A percentile compares a stretch with the other conserved stretches of the same genome.
phyloP scores from a whole-genome alignment of 2,329 filamentous ascomycete species.

The Exophiala mesophila region DNA sequence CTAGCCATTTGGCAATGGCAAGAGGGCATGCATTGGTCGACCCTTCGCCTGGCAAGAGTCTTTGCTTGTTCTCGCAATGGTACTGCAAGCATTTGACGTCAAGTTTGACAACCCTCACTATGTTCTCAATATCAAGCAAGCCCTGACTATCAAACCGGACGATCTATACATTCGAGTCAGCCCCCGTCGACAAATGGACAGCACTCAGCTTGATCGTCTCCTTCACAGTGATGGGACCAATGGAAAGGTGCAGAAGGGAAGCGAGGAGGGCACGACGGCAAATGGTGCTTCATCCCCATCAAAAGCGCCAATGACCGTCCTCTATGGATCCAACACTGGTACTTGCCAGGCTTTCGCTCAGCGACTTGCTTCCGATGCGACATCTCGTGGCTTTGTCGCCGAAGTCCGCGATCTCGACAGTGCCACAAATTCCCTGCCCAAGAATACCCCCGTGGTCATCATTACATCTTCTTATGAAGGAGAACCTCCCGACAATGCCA shows the following conservation, averaged over 20 bases:
- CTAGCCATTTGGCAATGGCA: constrained; percentile 69
- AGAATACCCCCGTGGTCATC: constrained; percentile 58
- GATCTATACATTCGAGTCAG: constrained; percentile 58
- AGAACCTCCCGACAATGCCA: constrained; percentile 66
- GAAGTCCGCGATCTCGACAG: constrained; percentile 55
- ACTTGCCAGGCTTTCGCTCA: constrained; percentile 68
- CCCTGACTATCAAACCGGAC: constrained; percentile 41
- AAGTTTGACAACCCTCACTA: constrained; percentile 53
- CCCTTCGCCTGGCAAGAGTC: constrained; percentile 71
- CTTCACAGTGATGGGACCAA: constrained; percentile 23
- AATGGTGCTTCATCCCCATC: background rate
- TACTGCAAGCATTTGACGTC: constrained; percentile 69
- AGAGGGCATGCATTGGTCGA: constrained; percentile 65
- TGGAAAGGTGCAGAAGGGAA: background rate
- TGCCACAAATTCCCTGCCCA: constrained; percentile 56
- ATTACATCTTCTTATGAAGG: constrained; percentile 70
- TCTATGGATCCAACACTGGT: constrained; percentile 69
- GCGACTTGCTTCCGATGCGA: constrained; percentile 44
- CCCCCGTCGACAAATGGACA: constrained; percentile 45
- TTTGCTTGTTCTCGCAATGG: constrained; percentile 55
- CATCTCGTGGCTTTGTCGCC: constrained; percentile 46
- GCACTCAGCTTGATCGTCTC: constrained; percentile 36
- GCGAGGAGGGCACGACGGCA: constrained; percentile 26
- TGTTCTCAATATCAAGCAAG: constrained; percentile 34
- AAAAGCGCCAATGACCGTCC: constrained; percentile 51